Base-by-base conservation (phyloP, 129 eudicot genomes). In the Arctium minus region DNA sequence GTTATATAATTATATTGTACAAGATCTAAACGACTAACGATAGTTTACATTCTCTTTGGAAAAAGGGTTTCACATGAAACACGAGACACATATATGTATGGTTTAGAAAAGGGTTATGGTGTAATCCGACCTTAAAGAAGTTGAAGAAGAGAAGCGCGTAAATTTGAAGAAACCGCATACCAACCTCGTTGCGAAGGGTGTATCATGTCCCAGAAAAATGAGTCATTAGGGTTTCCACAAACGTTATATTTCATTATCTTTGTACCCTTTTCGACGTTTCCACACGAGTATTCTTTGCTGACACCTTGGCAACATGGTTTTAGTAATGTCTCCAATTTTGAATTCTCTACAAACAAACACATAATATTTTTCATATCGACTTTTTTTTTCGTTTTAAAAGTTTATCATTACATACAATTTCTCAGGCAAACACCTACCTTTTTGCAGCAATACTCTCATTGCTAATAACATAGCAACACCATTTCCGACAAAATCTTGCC, bases 141-240 rank as follows among this genome's bases (percentile, higher is more conserved):
- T 12, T 37, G 60, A 22, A 77, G 46, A 29, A 91, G 85, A 42
- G 91, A 86, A 70, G 85, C 79, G 29, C 48, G 78, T 10, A 91
- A 81, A 71, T 76, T 79, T 2, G 77, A 79, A 64, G 81, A 91
- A 89, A 89, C 85, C 12, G 80, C 86, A 68, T 5, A 74, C 96
- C 93, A 91, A 11, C 96, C 96, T 27, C 85, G 86, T 5, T 91
- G 83, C 0, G 96, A 87, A 84, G 96, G 96, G 86, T 91, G 96
- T 73, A 91, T 84, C 56, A 77, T 71, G 73, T 91, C 96, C 96
- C 96, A 89, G 70, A 87, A 91, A 73, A 91, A 89, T n/a, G 91
- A 86, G 65, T 37, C 62, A 5, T 48, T 77, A 4, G 83, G 87
- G 71, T 89, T 78, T 8, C 46, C 82, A 74, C 96, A 91, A 3